These are phyloP conservation scores for Persicaria maculosa DNA, from an alignment of 148 eudicot species.

Conservation along the genomic window DNA sequence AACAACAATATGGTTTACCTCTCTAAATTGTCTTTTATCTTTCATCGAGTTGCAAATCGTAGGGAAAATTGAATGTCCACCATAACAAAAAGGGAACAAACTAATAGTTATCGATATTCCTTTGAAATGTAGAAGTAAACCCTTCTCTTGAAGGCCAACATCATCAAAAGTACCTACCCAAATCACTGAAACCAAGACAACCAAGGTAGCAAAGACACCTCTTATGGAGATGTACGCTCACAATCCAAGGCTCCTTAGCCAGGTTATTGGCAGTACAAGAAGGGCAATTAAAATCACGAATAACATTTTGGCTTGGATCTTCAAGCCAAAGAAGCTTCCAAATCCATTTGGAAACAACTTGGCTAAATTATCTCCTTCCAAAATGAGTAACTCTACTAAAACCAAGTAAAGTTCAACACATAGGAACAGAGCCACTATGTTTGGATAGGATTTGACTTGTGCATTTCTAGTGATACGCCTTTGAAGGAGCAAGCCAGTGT, in stretches of 20 bases:
- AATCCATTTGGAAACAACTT: slow-evolving; percentile 25
- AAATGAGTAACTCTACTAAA: slow-evolving; percentile 34
- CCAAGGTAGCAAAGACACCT: slow-evolving; percentile 37
- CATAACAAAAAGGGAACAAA: slow-evolving; percentile 37
- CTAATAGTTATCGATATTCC: slow-evolving; percentile 41
- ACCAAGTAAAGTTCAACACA: slow-evolving; percentile 39
- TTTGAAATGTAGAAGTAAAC: slow-evolving; percentile 28
- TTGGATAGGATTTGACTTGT: slow-evolving; percentile 26
- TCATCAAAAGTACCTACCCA: slow-evolving; percentile 35
- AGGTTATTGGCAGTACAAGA: slow-evolving; percentile 29
- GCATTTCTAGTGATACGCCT: slow-evolving; percentile 42
- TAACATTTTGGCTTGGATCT: neutral
- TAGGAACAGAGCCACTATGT: slow-evolving; percentile 32
- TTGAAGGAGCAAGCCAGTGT: slow-evolving; percentile 31
- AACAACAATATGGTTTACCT: slow-evolving; percentile 39
- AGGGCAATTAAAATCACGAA: neutral
- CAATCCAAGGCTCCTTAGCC: slow-evolving; percentile 38
- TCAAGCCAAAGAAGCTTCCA: neutral
- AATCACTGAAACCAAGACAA: slow-evolving; percentile 28
- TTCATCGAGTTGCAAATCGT: slow-evolving; percentile 38
- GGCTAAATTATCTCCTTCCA: slow-evolving; percentile 47
- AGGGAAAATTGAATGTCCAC: slow-evolving; percentile 49
- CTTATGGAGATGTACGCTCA: slow-evolving; percentile 43
- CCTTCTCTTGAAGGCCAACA: slow-evolving; percentile 36
- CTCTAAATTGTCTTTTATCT: slow-evolving; percentile 28